Conservation (phyloP, 2,329 filamentous ascomycete species). For the Triangularia verruculosa region DNA sequence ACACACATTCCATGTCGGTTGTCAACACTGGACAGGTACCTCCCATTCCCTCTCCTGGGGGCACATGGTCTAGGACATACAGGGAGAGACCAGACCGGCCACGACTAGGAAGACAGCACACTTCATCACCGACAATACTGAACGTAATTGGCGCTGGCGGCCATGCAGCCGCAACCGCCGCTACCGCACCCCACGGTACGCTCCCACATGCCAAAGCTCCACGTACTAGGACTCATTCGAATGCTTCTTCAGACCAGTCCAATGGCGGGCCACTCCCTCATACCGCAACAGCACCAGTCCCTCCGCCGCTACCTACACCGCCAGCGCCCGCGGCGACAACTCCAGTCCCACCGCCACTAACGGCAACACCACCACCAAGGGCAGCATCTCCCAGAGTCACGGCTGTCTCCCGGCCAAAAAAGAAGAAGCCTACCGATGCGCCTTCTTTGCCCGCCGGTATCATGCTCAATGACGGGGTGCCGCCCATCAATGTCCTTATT, state of each 20-base stretch:
- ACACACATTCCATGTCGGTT: constrained; percentile 62
- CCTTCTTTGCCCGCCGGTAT: constrained; percentile 58
- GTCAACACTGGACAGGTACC: constrained; percentile 78
- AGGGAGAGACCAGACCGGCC: constrained; percentile 58
- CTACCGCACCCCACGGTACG: constrained; percentile 10
- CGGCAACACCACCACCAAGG: constrained; percentile 52
- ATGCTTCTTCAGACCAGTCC: constrained; percentile 49
- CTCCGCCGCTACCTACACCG: constrained; percentile 50
- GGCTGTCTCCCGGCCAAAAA: not conserved
- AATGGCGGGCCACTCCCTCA: constrained; percentile 18
- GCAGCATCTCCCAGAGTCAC: constrained; percentile 47
- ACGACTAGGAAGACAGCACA: constrained; percentile 67
- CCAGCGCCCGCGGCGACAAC: constrained; percentile 47
- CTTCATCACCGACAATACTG: constrained; percentile 74
- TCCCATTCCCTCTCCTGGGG: constrained; percentile 78
- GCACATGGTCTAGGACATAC: constrained; percentile 52
- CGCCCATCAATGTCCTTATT: constrained; percentile 94
- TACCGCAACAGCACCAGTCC: constrained; percentile 40
- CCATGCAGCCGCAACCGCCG: constrained; percentile 21
- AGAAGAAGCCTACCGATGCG: constrained; percentile 51
- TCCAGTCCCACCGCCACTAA: constrained; percentile 44
- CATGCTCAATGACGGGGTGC: constrained; percentile 76
- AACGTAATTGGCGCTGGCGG: constrained; percentile 51
- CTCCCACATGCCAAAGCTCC: constrained; percentile 10
- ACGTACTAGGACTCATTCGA: constrained; percentile 53